Conservation (phyloP, 495 filamentous ascomycete species). For the Hypomontagnella monticulosa region DNA sequence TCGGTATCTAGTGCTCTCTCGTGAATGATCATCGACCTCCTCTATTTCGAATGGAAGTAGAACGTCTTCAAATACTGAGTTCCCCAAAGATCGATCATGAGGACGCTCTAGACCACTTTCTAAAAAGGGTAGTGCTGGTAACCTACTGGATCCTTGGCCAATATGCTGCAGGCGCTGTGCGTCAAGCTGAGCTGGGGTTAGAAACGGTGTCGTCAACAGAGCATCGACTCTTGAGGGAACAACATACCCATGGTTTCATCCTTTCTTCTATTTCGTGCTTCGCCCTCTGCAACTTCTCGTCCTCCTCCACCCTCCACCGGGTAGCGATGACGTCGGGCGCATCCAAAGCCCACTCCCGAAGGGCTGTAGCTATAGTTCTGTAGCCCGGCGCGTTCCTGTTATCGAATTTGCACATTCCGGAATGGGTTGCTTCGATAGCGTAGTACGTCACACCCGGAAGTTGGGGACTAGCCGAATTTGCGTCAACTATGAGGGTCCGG, state of each 20-base stretch:
- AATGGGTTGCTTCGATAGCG: slow-evolving; percentile 84
- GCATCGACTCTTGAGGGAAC: not conserved
- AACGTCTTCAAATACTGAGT: slow-evolving; percentile 41
- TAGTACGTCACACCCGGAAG: slow-evolving; percentile 78
- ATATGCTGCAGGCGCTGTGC: slow-evolving; percentile 41
- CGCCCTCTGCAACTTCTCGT: slow-evolving; percentile 57
- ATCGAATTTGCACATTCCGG: slow-evolving; percentile 89
- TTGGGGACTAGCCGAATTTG: slow-evolving; percentile 77
- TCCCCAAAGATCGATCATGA: slow-evolving; percentile 41
- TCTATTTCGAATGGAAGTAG: slow-evolving; percentile 47
- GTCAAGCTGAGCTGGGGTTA: slow-evolving; percentile 36
- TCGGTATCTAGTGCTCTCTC: slow-evolving; percentile 43
- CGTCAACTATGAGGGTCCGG: slow-evolving; percentile 72
- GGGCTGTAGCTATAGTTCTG: slow-evolving; percentile 73
- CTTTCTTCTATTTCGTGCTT: slow-evolving; percentile 56
- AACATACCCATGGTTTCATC: slow-evolving; percentile 53
- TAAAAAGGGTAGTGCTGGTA: slow-evolving; percentile 40
- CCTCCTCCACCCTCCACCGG: slow-evolving; percentile 72
- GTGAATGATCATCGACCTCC: slow-evolving; percentile 42
- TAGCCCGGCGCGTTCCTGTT: slow-evolving; percentile 77
- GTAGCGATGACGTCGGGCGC: slow-evolving; percentile 66
- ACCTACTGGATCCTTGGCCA: slow-evolving; percentile 45
- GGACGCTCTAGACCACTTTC: slow-evolving; percentile 36
- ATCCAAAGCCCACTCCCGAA: slow-evolving; percentile 73
- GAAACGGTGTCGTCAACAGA: not conserved